Conservation (phyloP, 352 stramenopile genomes). For the Globisporangium echinulatum region DNA sequence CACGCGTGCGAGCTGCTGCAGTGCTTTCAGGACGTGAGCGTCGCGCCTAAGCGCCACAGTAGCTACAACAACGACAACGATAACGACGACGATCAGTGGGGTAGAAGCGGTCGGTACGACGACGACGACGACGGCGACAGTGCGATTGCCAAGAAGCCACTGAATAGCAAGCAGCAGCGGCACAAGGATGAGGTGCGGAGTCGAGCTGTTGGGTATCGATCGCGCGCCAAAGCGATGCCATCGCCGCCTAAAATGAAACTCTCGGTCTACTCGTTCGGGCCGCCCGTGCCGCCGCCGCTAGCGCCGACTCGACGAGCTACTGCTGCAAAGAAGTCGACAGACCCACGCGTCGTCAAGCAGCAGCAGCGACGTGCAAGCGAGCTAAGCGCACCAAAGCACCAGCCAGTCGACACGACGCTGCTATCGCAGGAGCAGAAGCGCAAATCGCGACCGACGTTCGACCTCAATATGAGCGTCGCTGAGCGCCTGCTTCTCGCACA, state of each 20-base stretch:
- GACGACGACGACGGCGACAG: conserved; percentile 23
- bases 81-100: conserved; percentile 17
- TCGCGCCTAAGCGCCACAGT: conserved; percentile 10
- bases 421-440: conserved; percentile 51
- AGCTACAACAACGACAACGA: conserved; percentile 10
- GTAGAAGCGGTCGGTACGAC: conserved; percentile 3
- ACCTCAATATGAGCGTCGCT: conserved; percentile 59
- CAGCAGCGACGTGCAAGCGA: conserved; percentile 51
- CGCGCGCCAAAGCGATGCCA: conserved; percentile 48
- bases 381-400: conserved; percentile 59
- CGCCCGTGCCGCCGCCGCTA: conserved; percentile 21
- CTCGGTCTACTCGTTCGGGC: conserved; percentile 49
- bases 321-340: conserved; percentile 25
- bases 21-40: conserved; percentile 33
- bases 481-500: conserved; percentile 49
- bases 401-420: conserved; percentile 48
- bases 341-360: conserved; percentile 28
- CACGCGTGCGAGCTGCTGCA: conserved; percentile 48
- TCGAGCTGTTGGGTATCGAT: conserved; percentile 48
- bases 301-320: background rate
- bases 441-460: conserved; percentile 54
- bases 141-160: conserved; percentile 16
- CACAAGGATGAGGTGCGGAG: conserved; percentile 66
- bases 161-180: conserved; percentile 52
- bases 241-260: conserved; percentile 43